Conservation (phyloP, 805 yeast species). For the Ascoidea rubescens region DNA sequence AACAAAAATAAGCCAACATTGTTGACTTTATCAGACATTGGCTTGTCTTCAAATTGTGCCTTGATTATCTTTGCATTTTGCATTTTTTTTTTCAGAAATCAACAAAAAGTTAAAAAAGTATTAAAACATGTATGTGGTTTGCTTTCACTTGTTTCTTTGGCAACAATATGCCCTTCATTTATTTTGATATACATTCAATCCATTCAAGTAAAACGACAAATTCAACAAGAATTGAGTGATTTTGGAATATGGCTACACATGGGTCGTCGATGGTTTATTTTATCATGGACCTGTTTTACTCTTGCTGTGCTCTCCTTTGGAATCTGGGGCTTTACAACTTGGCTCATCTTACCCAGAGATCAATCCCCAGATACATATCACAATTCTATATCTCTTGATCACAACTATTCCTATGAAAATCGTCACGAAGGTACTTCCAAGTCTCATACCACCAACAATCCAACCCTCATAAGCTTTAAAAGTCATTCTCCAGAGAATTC, state of each 20-base stretch:
- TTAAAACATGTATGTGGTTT: slow-evolving; percentile 24
- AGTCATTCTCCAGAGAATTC: background rate
- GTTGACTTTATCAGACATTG: slow-evolving; percentile 18
- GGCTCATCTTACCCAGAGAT: slow-evolving; percentile 39
- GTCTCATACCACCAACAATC: too few species aligned
- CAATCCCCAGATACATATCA: slow-evolving; percentile 1
- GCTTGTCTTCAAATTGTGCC: slow-evolving; percentile 18
- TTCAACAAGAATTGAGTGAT: slow-evolving; percentile 21
- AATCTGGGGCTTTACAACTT: slow-evolving; percentile 27
- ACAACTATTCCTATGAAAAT: too few species aligned
- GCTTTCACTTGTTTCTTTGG: slow-evolving; percentile 21
- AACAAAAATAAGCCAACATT: slow-evolving; percentile 15
- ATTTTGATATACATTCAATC: slow-evolving; percentile 19
- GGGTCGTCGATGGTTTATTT: slow-evolving; percentile 27
- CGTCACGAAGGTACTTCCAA: background rate
- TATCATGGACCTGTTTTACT: slow-evolving; percentile 25
- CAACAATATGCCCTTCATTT: slow-evolving; percentile 20
- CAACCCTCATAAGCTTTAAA: background rate
- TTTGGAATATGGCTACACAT: slow-evolving; percentile 32
- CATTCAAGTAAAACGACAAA: slow-evolving; percentile 15
- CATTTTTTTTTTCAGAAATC: slow-evolving; percentile 15
- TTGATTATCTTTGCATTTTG: slow-evolving; percentile 18
- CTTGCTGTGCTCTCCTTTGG: slow-evolving; percentile 11
- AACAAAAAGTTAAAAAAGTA: slow-evolving; percentile 20
- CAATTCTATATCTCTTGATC: background rate